A percentile compares a stretch with the other conserved stretches of the same genome.
Evolutionary conservation across 164 flowering plant genomes (phyloP).

Genomic region (Annona cherimola): DNA sequence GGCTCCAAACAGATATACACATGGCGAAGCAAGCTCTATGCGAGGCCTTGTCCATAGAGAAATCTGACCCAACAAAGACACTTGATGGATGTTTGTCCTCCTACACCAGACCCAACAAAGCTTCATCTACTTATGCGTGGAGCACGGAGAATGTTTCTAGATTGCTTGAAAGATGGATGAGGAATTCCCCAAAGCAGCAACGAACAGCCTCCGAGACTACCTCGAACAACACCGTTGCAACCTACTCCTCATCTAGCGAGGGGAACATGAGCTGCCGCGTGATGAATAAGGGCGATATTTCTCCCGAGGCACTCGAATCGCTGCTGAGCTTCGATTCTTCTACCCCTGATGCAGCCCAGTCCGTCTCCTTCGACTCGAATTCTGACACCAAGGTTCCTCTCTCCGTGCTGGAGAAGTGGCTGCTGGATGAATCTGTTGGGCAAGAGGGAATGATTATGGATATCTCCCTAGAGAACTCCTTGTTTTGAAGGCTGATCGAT

Average conservation of each 20-base stretch:
- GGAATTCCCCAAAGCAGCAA: constrained; percentile 28
- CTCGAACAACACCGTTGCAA: neutral
- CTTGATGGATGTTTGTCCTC: neutral
- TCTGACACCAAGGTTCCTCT: constrained; percentile 22
- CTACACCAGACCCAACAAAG: constrained; percentile 2
- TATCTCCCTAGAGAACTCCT: constrained; percentile 29
- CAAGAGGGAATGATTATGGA: constrained; percentile 25
- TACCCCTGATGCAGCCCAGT: constrained; percentile 37
- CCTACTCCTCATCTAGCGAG: constrained; percentile 23
- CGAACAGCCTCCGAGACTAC: constrained; percentile 17
- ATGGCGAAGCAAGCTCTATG: constrained; percentile 71
- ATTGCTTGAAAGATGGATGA: constrained; percentile 65
- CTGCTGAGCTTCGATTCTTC: constrained; percentile 50
- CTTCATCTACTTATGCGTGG: constrained; percentile 44
- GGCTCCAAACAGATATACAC: constrained; percentile 86
- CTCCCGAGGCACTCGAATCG: constrained; percentile 36
- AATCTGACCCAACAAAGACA: constrained; percentile 17
- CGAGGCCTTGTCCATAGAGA: constrained; percentile 73
- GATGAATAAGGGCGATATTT: constrained; percentile 17
- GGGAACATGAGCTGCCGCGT: constrained; percentile 1
- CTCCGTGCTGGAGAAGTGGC: constrained; percentile 68
- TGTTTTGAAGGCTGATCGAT: constrained; percentile 20
- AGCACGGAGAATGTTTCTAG: constrained; percentile 74
- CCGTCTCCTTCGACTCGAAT: constrained; percentile 41
- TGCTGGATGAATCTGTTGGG: constrained; percentile 45